Evolutionary conservation across 164 flowering plant genomes (phyloP).

Genomic region (Macadamia integrifolia): DNA sequence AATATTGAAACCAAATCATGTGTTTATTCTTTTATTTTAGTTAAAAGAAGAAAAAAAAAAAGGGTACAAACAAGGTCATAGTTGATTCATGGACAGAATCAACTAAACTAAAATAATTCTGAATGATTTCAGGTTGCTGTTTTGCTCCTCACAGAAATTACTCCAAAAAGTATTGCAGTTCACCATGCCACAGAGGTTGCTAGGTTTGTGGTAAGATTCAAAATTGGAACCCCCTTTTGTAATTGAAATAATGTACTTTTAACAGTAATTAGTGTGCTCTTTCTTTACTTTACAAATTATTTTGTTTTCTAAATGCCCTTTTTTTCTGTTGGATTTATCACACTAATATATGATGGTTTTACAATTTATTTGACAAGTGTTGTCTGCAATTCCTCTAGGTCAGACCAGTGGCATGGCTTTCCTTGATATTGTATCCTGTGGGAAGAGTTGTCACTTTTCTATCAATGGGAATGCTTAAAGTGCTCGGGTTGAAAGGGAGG

Average conservation of each 20-base stretch:
- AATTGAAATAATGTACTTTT: conserved; percentile 1
- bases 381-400: conserved; percentile 54
- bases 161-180: conserved; percentile 98
- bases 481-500: conserved; percentile 89
- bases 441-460: conserved; percentile 91
- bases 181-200: conserved; percentile 95
- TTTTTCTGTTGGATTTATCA: neutral
- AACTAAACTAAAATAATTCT: neutral
- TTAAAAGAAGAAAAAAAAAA: too few relatives aligned
- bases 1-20: too few relatives aligned
- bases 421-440: conserved; percentile 87
- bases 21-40: too few relatives aligned
- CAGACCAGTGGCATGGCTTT: conserved; percentile 99
- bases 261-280: neutral
- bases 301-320: neutral
- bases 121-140: conserved; percentile 64
- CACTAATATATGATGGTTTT: neutral
- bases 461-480: conserved; percentile 90
- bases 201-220: conserved; percentile 83
- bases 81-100: neutral
- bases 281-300: neutral
- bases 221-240: neutral
- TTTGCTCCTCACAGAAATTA: conserved; percentile 94
- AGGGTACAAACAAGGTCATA: too few relatives aligned
- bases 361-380: conserved; percentile 13